Conservation (phyloP, 2,329 filamentous ascomycete genomes). For the Fusarium odoratissimum region DNA sequence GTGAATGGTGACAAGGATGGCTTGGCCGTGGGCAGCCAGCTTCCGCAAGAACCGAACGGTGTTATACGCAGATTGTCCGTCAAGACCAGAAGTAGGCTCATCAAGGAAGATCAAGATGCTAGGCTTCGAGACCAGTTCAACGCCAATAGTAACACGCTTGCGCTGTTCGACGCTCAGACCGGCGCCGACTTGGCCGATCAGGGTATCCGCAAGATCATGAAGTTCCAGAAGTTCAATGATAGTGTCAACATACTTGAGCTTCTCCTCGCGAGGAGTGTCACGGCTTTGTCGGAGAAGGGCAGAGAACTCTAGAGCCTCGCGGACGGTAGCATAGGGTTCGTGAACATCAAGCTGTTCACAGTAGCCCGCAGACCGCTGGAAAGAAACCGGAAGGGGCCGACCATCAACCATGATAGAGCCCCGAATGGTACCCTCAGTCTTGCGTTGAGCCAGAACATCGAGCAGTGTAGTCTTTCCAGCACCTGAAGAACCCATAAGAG, state of each 20-base stretch:
- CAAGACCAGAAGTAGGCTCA: constrained; percentile 73
- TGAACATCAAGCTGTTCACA: constrained; percentile 87
- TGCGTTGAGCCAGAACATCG: constrained; percentile 83
- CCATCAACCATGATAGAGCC: constrained; percentile 84
- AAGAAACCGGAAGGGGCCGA: constrained; percentile 75
- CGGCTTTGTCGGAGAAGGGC: constrained; percentile 79
- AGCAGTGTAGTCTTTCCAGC: constrained; percentile 89
- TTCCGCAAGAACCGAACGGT: constrained; percentile 74
- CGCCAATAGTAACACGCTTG: constrained; percentile 69
- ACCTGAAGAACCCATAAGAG: constrained; percentile 84
- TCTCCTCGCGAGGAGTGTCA: constrained; percentile 72
- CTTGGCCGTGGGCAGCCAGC: constrained; percentile 73
- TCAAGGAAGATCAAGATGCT: constrained; percentile 70
- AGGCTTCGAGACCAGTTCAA: constrained; percentile 71
- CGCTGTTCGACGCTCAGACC: constrained; percentile 65
- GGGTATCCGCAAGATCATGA: constrained; percentile 59
- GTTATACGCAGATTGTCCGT: constrained; percentile 75
- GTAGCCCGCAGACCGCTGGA: constrained; percentile 83
- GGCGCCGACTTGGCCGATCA: constrained; percentile 63
- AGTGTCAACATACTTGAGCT: constrained; percentile 80
- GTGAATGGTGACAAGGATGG: constrained; percentile 76
- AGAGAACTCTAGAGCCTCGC: constrained; percentile 80
- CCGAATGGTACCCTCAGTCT: constrained; percentile 79
- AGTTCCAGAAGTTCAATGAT: constrained; percentile 74
- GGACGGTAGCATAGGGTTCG: constrained; percentile 76